Conservation (phyloP, 1,284 basidiomycete genomes). For the Testicularia cyperi region DNA sequence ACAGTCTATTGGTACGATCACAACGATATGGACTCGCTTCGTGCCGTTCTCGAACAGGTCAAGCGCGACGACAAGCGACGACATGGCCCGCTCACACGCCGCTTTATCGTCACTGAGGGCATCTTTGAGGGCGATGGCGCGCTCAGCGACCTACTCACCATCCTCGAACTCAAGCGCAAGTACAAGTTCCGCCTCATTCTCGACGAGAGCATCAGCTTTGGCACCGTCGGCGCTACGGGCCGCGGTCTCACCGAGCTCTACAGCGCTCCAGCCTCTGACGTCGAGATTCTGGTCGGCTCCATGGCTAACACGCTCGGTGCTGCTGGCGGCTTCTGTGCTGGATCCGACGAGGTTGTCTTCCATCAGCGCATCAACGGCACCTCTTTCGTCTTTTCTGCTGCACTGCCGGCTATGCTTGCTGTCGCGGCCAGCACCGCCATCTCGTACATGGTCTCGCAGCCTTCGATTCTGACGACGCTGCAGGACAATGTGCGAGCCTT, state of each 20-base stretch:
- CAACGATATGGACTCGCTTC: slow-evolving; percentile 86
- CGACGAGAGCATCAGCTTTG: slow-evolving; percentile 92
- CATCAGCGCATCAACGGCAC: slow-evolving; percentile 97
- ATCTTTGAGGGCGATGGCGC: slow-evolving; percentile 93
- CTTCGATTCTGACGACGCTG: slow-evolving; percentile 73
- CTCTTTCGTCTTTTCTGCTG: slow-evolving; percentile 93
- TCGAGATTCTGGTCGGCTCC: slow-evolving; percentile 71
- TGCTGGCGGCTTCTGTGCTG: slow-evolving; percentile 92
- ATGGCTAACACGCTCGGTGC: slow-evolving; percentile 81
- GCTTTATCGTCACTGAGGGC: slow-evolving; percentile 96
- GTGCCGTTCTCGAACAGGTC: slow-evolving; percentile 78
- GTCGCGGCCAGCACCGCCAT: slow-evolving; percentile 84
- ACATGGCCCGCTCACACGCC: slow-evolving; percentile 76
- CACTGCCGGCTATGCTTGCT: slow-evolving; percentile 85
- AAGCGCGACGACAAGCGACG: slow-evolving; percentile 86
- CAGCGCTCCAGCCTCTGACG: slow-evolving; percentile 71
- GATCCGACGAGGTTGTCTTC: slow-evolving; percentile 76
- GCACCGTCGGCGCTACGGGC: slow-evolving; percentile 86
- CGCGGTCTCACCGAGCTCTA: slow-evolving; percentile 91
- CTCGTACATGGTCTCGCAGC: slow-evolving; percentile 68
- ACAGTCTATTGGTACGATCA: slow-evolving; percentile 93
- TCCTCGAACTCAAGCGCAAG: slow-evolving; percentile 90
- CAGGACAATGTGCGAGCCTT: slow-evolving; percentile 79
- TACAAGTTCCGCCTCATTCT: slow-evolving; percentile 94
- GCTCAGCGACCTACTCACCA: slow-evolving; percentile 84